A percentile compares a stretch with the other conserved stretches of the same genome.
Evolutionary conservation across 2,329 filamentous ascomycete genomes (phyloP).

Genomic region (Trichophyton schoenleinii): DNA sequence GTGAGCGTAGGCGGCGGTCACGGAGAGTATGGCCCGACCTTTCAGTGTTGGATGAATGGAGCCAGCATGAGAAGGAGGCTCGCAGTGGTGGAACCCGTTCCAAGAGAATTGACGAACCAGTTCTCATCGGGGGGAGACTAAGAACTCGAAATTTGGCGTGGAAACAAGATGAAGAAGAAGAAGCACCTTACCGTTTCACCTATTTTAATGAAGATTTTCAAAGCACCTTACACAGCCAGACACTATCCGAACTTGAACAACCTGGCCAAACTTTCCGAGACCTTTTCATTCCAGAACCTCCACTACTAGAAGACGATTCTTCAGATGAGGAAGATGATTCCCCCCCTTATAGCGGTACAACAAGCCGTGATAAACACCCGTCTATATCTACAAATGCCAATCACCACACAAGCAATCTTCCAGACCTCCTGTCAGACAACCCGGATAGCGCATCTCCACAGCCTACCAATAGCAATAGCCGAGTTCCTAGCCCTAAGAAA

Average conservation of each 20-base stretch:
- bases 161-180: conserved; percentile 79
- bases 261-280: conserved; percentile 72
- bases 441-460: conserved; percentile 11
- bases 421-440: conserved; percentile 6
- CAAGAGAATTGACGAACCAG: conserved; percentile 87
- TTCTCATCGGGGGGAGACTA: conserved; percentile 79
- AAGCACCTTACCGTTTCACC: conserved; percentile 86
- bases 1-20: conserved; percentile 44
- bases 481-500: conserved; percentile 25
- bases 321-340: conserved; percentile 47
- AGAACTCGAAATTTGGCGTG: conserved; percentile 68
- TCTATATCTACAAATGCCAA: background rate
- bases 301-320: conserved; percentile 52
- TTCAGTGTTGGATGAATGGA: conserved; percentile 75
- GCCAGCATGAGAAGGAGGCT: conserved; percentile 75
- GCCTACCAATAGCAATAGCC: conserved; percentile 20
- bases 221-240: conserved; percentile 91
- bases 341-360: conserved; percentile 1
- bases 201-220: conserved; percentile 98
- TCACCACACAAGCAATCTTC: conserved; percentile 9
- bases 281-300: conserved; percentile 80
- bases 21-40: conserved; percentile 77
- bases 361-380: conserved; percentile 2
- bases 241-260: conserved; percentile 83
- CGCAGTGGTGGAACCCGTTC: conserved; percentile 68